Evolutionary conservation across 768 basidiomycete species (phyloP), one percentile per base, ranked within the genome.

Genomic region (Lactifluus subvellereus): DNA sequence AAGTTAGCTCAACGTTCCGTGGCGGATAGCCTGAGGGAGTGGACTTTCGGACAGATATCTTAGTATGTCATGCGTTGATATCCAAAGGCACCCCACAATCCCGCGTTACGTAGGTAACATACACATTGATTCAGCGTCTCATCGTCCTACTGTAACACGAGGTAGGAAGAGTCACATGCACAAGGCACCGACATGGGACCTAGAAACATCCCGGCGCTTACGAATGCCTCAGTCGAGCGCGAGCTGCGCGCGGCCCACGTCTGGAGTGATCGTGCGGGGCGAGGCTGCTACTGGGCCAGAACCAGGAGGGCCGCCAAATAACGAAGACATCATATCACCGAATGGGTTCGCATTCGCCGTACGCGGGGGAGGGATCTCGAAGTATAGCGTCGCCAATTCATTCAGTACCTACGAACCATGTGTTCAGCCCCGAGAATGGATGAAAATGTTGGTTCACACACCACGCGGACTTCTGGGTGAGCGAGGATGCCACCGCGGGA

Each of bases 261-360:
- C 38, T 7, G 63, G 58, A 9, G 40, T 51, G 42, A 64, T 64
- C 9, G 48, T 64, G 43, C 63, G 63, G n/a, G 54, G 54, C 8
- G 38, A 52, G 10, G 40, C 30, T 54, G 53, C 5, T 42, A 9
- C 45, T 2, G 50, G 10, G 14, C 51, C 53, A n/a, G 59, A 57
- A 6, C 66, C 56, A 7, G 71, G 71, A 37, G 78, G 72, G 7
- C 91, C 91, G 32, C 94, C 94, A 62, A 98, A 88, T 72, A 98
- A 77, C 5, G 87, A 86, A 5, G 93, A 91, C 74, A 98, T 76
- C 81, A 98, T 89, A 33, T 94, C 92, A 33, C 87, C 90, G 54
- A 98, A 74, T 6, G 95, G 88, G 71, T 96, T 96, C 7, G 79
- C 84, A 11, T 84, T 80, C 71, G 86, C 82, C 59, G 76, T 74